Conservation (phyloP, 2,329 filamentous ascomycete species). For the Clonostachys sp. region DNA sequence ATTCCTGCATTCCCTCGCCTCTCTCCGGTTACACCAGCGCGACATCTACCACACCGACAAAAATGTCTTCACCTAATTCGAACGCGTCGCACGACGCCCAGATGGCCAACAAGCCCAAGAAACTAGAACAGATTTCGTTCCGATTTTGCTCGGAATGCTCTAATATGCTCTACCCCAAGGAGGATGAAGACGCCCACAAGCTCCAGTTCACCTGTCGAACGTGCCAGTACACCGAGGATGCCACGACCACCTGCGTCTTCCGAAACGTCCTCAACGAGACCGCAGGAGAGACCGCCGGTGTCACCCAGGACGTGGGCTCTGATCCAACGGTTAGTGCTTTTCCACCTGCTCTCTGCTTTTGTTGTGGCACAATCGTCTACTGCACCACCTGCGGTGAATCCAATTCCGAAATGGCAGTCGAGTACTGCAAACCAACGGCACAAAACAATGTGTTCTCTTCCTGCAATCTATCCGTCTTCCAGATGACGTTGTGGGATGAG, state of each 20-base stretch:
- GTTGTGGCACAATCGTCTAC: constrained; percentile 37
- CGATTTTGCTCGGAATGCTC: constrained; percentile 98
- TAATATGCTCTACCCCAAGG: constrained; percentile 96
- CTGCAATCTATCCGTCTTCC: too few relatives aligned
- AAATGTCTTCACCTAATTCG: constrained; percentile 56
- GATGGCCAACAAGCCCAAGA: constrained; percentile 41
- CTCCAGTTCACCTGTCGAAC: constrained; percentile 96
- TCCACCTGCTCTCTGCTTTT: constrained; percentile 36
- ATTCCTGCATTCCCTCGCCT: too few relatives aligned
- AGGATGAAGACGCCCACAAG: constrained; percentile 77
- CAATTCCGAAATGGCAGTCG: background rate
- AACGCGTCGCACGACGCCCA: constrained; percentile 33
- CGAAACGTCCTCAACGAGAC: constrained; percentile 90
- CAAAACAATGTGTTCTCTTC: too few relatives aligned
- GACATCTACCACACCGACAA: constrained; percentile 3
- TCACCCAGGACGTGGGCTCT: constrained; percentile 93
- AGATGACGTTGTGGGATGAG: background rate
- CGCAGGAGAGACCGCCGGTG: constrained; percentile 91
- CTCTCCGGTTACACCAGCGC: too few relatives aligned
- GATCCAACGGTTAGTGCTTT: constrained; percentile 91
- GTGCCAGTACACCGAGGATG: constrained; percentile 85
- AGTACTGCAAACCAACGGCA: background rate
- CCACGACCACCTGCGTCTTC: constrained; percentile 87
- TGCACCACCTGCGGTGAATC: constrained; percentile 32
- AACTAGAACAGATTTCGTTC: constrained; percentile 83